phyloP scores from a whole-genome alignment of 331 rosid species.

The Malus hybrid region DNA sequence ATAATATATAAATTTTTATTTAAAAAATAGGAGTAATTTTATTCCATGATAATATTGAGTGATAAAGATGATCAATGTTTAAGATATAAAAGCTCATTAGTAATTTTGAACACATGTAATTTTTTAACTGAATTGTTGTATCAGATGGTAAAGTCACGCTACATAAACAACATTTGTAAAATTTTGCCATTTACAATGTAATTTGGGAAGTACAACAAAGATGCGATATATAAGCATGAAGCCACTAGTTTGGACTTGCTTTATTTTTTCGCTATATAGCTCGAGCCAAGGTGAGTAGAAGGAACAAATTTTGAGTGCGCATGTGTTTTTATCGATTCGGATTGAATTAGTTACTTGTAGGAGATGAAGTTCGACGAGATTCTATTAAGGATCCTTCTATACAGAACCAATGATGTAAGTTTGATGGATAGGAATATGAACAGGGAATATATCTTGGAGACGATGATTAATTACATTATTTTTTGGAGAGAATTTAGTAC shows the following conservation, averaged over 20 bases:
- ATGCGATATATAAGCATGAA: not conserved
- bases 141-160: not conserved
- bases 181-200: not conserved
- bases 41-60: not conserved
- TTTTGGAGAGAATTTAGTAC: not conserved
- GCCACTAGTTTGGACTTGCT: not conserved
- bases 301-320: not conserved
- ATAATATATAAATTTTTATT: not conserved
- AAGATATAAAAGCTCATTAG: no score
- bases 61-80: not conserved
- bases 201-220: not conserved
- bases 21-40: not conserved
- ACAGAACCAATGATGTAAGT: not conserved
- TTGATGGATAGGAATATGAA: constrained; percentile 10
- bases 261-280: not conserved
- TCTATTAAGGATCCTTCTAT: not conserved
- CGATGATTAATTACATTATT: not conserved
- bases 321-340: not conserved
- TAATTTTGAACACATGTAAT: no score
- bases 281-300: not conserved
- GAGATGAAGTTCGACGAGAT: not conserved
- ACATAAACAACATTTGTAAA: not conserved
- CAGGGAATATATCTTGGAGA: not conserved
- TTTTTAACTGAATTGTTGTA: not conserved
- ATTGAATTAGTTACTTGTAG: not conserved